These are phyloP conservation scores for Pseudogymnoascus sp. DNA, from an alignment of 2,329 filamentous ascomycete genomes.

Conservation along the genomic window DNA sequence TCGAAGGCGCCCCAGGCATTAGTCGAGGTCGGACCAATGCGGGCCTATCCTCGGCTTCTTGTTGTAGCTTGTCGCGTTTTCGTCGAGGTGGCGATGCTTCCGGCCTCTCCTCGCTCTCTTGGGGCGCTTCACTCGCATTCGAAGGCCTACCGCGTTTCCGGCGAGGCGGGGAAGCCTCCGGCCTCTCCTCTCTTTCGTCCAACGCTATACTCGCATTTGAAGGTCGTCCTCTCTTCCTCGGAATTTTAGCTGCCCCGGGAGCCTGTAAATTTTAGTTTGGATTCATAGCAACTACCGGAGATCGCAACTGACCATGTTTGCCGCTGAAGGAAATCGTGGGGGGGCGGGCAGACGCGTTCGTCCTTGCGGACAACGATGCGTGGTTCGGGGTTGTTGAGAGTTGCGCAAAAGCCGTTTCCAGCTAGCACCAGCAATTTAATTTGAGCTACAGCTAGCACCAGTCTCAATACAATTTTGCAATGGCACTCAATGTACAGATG, in stretches of 20 bases:
- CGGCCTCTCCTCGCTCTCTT: background rate
- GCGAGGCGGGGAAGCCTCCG: background rate
- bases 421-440: background rate
- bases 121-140: background rate
- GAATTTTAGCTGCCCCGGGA: background rate
- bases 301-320: background rate
- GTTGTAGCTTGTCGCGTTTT: constrained; percentile 7
- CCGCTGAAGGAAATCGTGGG: background rate
- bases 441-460: background rate
- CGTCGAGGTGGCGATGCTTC: background rate
- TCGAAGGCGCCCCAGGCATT: constrained; percentile 11
- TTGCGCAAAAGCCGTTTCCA: background rate
- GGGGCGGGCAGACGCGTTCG: background rate
- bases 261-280: background rate
- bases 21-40: background rate
- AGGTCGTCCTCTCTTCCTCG: constrained; percentile 9
- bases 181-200: background rate
- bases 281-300: background rate
- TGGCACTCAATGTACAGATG: background rate
- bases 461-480: background rate
- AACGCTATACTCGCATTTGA: constrained; percentile 9
- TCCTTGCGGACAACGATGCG: background rate
- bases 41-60: background rate
- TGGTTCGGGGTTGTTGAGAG: background rate
- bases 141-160: constrained; percentile 12